Conservation (phyloP, 202 grass and related monocot genomes). For the Tripidium arundinaceum region DNA sequence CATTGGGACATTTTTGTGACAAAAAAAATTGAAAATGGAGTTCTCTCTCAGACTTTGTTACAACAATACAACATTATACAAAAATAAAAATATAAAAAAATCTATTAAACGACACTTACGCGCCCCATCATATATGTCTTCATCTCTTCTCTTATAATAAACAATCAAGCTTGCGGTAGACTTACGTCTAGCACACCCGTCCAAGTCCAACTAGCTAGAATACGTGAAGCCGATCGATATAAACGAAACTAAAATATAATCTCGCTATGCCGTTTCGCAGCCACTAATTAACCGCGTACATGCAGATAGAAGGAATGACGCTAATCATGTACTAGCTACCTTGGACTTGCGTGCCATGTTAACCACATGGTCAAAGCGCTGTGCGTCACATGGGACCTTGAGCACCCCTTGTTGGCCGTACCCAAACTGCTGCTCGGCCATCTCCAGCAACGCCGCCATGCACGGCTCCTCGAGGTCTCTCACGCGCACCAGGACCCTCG, state of each 20-base stretch:
- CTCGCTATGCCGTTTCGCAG: too few relatives aligned
- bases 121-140: neutral
- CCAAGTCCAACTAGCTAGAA: neutral
- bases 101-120: neutral
- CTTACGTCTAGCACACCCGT: neutral
- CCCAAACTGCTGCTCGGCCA: constrained; percentile 33
- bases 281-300: too few relatives aligned
- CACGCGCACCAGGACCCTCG: constrained; percentile 32
- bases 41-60: neutral
- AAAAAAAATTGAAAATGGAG: neutral
- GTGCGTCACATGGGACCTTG: constrained; percentile 27
- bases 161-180: neutral
- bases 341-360: neutral
- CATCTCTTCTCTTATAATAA: neutral
- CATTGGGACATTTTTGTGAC: neutral
- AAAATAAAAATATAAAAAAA: neutral
- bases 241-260: too few relatives aligned
- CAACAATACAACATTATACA: neutral
- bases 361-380: constrained; percentile 21
- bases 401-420: constrained; percentile 34
- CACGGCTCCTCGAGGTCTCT: constrained; percentile 31
- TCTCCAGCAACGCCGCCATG: constrained; percentile 19
- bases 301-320: too few relatives aligned
- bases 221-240: too few relatives aligned
- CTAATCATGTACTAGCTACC: neutral